A percentile compares a stretch with the other conserved stretches of the same genome.
These are phyloP conservation scores for Yamagishiella unicocca DNA, from an alignment of 139 green algal species.

Conservation along the genomic window DNA sequence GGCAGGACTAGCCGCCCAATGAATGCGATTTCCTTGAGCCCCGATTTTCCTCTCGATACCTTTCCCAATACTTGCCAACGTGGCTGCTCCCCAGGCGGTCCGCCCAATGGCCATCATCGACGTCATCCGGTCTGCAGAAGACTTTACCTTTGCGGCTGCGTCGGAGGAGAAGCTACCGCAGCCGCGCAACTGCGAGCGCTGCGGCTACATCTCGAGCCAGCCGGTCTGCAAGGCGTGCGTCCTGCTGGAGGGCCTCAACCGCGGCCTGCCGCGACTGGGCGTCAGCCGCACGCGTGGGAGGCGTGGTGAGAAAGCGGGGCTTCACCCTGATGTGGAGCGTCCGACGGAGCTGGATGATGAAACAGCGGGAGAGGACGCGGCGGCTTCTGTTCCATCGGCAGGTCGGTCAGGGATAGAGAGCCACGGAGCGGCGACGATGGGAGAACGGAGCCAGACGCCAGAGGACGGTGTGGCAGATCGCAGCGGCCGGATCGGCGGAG, in stretches of 20 bases:
- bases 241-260: conserved; percentile 92
- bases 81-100: conserved; percentile 67
- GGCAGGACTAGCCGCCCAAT: too few relatives aligned
- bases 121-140: conserved; percentile 88
- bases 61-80: too few relatives aligned
- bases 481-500: too few relatives aligned
- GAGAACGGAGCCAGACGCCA: too few relatives aligned
- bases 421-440: too few relatives aligned
- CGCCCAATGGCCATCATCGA: conserved; percentile 89
- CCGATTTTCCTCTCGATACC: too few relatives aligned
- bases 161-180: conserved; percentile 4
- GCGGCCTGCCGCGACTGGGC: conserved; percentile 72
- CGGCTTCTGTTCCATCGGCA: too few relatives aligned
- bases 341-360: not conserved
- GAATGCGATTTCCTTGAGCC: too few relatives aligned
- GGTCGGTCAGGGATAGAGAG: too few relatives aligned
- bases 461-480: too few relatives aligned
- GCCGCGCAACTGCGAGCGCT: conserved; percentile 79
- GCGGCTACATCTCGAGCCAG: conserved; percentile 91
- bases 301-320: not conserved
- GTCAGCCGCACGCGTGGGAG: conserved; percentile 55
- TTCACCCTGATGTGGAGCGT: conserved; percentile 1
- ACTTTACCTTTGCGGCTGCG: conserved; percentile 60
- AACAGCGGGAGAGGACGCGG: not conserved
- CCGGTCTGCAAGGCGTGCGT: conserved; percentile 92